Evolutionary conservation across 2,329 filamentous ascomycete genomes (phyloP).

Genomic region (Fusarium sacchari): DNA sequence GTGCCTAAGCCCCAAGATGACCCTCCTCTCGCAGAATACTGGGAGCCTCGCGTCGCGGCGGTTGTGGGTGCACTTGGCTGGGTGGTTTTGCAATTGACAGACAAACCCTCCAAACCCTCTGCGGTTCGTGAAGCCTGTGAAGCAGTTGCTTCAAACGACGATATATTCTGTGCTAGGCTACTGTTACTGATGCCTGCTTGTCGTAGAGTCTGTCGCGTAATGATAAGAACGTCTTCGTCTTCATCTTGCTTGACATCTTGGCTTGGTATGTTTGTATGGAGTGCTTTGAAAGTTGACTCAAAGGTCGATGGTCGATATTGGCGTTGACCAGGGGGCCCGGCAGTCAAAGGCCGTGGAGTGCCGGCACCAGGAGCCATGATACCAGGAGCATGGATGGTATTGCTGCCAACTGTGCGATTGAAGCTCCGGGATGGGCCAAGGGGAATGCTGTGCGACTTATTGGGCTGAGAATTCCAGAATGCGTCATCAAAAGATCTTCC

Average conservation of each 20-base stretch:
- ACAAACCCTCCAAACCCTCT: not conserved
- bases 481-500: conserved; percentile 18
- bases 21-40: not conserved
- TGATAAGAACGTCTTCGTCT: conserved; percentile 38
- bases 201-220: conserved; percentile 36
- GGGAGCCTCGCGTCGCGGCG: not conserved
- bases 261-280: conserved; percentile 40
- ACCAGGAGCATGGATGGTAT: conserved; percentile 16
- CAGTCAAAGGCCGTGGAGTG: conserved; percentile 62
- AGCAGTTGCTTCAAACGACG: conserved; percentile 4
- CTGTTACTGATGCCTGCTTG: conserved; percentile 38
- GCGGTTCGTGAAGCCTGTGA: not conserved
- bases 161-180: conserved; percentile 12
- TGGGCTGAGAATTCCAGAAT: conserved; percentile 7
- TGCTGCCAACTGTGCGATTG: conserved; percentile 26
- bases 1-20: conserved; percentile 14
- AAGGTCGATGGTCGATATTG: conserved; percentile 58
- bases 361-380: conserved; percentile 49
- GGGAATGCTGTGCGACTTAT: conserved; percentile 5
- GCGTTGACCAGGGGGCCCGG: conserved; percentile 64
- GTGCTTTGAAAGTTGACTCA: conserved; percentile 51
- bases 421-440: conserved; percentile 13
- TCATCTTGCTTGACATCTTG: conserved; percentile 42
- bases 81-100: not conserved
- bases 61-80: not conserved